Conservation (phyloP, 257 asterid species). For the Handroanthus guayacan region DNA sequence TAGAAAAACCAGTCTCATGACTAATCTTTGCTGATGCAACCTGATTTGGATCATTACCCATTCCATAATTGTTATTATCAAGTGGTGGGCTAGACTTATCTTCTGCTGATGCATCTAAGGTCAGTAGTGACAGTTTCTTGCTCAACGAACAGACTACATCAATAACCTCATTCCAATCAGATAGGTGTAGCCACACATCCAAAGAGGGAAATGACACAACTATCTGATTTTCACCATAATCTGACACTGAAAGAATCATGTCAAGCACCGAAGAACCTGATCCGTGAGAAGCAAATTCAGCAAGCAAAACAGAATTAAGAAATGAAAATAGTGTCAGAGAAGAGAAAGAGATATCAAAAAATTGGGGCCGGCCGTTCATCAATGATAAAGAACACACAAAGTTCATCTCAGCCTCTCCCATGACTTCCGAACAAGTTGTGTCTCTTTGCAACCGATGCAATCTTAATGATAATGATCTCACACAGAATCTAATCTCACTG, state of each 20-base stretch:
- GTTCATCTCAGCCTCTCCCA: slow-evolving; percentile 72
- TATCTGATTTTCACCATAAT: slow-evolving; percentile 53
- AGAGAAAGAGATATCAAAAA: slow-evolving; percentile 63
- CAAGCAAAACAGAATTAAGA: slow-evolving; percentile 74
- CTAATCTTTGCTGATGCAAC: slow-evolving; percentile 37
- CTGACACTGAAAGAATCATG: slow-evolving; percentile 51
- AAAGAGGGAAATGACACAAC: slow-evolving; percentile 62
- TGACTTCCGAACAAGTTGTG: slow-evolving; percentile 59
- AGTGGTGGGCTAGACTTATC: slow-evolving; percentile 29
- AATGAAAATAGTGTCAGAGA: slow-evolving; percentile 71
- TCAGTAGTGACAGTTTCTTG: slow-evolving; percentile 42
- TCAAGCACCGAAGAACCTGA: slow-evolving; percentile 66
- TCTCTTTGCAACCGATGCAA: slow-evolving; percentile 55
- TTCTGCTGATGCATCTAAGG: slow-evolving; percentile 43
- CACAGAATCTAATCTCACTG: slow-evolving; percentile 61
- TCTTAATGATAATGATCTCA: slow-evolving; percentile 65
- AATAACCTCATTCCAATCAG: slow-evolving; percentile 79
- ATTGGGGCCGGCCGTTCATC: slow-evolving; percentile 47
- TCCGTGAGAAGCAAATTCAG: slow-evolving; percentile 59
- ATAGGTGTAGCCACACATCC: slow-evolving; percentile 76
- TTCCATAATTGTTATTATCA: slow-evolving; percentile 41
- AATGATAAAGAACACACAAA: slow-evolving; percentile 67
- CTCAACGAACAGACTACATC: slow-evolving; percentile 49
- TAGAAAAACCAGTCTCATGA: slow-evolving; percentile 43
- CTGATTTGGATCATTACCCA: slow-evolving; percentile 45